Evolutionary conservation across 805 yeast genomes (phyloP).

Genomic region (Kazachstania psychrophila): DNA sequence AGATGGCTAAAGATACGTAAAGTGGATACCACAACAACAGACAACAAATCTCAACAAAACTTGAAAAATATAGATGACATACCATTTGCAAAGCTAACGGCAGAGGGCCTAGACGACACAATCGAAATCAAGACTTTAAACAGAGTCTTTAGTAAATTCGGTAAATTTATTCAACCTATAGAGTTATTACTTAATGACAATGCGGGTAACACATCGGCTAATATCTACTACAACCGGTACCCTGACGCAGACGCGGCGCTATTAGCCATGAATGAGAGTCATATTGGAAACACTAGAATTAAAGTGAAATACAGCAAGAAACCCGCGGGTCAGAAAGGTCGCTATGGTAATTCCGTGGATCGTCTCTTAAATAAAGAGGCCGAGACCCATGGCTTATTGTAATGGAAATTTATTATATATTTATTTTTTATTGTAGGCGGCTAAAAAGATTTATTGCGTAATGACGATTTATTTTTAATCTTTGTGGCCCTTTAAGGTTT

Average conservation of each 20-base stretch:
- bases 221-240: constrained; percentile 54
- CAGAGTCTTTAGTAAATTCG: constrained; percentile 54
- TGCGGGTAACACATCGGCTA: no score
- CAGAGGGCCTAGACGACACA: constrained; percentile 58
- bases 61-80: constrained; percentile 22
- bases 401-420: no score
- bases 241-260: constrained; percentile 66
- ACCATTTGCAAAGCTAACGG: constrained; percentile 59
- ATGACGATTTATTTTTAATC: no score
- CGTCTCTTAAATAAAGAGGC: constrained; percentile 62
- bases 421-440: no score
- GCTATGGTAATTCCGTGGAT: constrained; percentile 76
- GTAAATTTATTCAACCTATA: constrained; percentile 24
- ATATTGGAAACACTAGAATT: constrained; percentile 57
- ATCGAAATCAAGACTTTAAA: constrained; percentile 50
- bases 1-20: constrained; percentile 43
- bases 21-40: constrained; percentile 23
- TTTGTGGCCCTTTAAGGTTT: no score
- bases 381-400: constrained; percentile 31
- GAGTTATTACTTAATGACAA: no score
- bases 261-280: constrained; percentile 54
- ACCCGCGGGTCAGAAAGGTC: constrained; percentile 39
- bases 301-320: constrained; percentile 64
- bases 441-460: no score
- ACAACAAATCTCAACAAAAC: constrained; percentile 11